phyloP scores from a whole-genome alignment of 352 stramenopile genomes.

The Phytophthora pistaciae region DNA sequence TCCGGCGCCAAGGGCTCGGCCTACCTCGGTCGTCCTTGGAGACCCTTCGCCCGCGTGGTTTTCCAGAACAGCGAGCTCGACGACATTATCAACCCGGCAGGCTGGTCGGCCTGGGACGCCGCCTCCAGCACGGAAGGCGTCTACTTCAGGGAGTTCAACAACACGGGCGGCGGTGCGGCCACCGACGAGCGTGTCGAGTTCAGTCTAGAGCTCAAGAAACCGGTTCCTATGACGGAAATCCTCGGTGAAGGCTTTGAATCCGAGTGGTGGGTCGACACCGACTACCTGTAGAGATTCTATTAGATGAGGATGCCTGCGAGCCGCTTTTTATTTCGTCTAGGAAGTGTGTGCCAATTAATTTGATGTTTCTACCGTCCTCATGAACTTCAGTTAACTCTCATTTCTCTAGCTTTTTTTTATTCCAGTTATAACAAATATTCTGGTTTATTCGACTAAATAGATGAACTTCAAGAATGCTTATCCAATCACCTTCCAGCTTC shows the following conservation, averaged over 20 bases:
- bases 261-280: slow-evolving; percentile 13
- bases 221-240: slow-evolving; percentile 8
- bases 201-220: not conserved
- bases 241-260: slow-evolving; percentile 11
- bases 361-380: too few relatives aligned
- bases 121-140: slow-evolving; percentile 15
- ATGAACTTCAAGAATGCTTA: too few relatives aligned
- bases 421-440: too few relatives aligned
- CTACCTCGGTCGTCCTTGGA: slow-evolving; percentile 26
- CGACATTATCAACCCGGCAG: slow-evolving; percentile 16
- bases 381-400: too few relatives aligned
- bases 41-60: slow-evolving; percentile 21
- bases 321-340: too few relatives aligned
- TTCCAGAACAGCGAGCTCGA: slow-evolving; percentile 27
- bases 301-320: too few relatives aligned
- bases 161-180: slow-evolving; percentile 16
- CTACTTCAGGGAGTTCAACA: slow-evolving; percentile 28
- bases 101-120: slow-evolving; percentile 22
- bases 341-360: too few relatives aligned
- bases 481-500: too few relatives aligned
- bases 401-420: too few relatives aligned
- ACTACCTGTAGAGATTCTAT: slow-evolving; percentile 4
- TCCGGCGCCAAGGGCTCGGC: slow-evolving; percentile 10
- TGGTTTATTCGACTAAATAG: too few relatives aligned
- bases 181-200: slow-evolving; percentile 21